Evolutionary conservation across 352 stramenopile species (phyloP), one percentile per base, ranked within the genome.

Genomic region (Phytophthora europaea): DNA sequence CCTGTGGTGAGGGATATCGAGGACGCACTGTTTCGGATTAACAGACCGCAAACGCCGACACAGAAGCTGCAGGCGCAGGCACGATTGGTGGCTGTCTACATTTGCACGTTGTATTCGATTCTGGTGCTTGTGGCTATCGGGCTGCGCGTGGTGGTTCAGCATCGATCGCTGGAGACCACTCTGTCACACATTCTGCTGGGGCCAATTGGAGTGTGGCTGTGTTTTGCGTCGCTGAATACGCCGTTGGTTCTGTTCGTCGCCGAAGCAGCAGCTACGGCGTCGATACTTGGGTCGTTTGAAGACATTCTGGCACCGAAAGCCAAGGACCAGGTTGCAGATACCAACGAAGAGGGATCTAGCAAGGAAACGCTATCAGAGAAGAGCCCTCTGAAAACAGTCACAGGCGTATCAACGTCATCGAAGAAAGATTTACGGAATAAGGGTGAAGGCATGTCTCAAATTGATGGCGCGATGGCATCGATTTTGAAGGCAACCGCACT

Each of bases 181-280:
- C 63, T 95, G 50, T 87, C 89, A 16, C 88, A 95, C 61, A 73
- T 94, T 43, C 61, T 94, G 18, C 59, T 93, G 0, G 90, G 88
- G 3, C 83, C 87, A 4, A 90, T 94, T 40, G 85, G 83, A n/a
- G 80, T 96, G 31, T 94, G 88, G 82, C 67, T 96, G n/a, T 96
- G 90, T 63, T 96, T 96, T 72, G 87, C 89, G 4, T 96, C 88
- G 58, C 76, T 96, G 3, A 91, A 95, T 63, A 94, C 88, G 22
- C 88, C 90, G 26, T 73, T 95, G 56, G 83, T 93, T 63, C 77
- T 93, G 20, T 96, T 95, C 57, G 62, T 96, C 2, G 88, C 84
- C 0, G 90, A 96, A 60, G 87, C 86, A 1, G 84, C 76, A 3
- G 90, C 88, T 4, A 94, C 87, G 1, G 79, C 87, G 18, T 93